Base-by-base conservation (phyloP, 331 rosid species). In the Malus hybrid region DNA sequence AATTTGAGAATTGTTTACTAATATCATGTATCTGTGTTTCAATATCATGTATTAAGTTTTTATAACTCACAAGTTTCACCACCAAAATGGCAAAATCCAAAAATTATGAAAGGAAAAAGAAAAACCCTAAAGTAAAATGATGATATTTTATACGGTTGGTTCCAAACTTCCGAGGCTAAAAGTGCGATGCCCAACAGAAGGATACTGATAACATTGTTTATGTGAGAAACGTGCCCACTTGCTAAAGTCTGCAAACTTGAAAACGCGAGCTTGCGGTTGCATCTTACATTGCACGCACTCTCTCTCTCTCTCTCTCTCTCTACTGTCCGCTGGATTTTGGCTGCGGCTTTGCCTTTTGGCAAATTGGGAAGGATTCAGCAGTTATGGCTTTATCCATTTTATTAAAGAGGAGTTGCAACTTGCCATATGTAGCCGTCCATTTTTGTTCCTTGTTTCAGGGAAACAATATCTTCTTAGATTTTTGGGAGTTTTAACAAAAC, bases 141-240 rank as follows among this genome's bases (percentile, higher is more conserved):
- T 10, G 29, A 18, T 55, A 32, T 44, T 8, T 22, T 8, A 34
- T 8, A 10, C 3, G 29, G 64, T 22, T 73, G 76, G 79, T 80
- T 76, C 80, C 76, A 72, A 59, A 57, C 67, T 72, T 59, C 86
- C 79, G 50, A 73, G 34, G 42, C 73, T 67, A 69, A 75, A 68
- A 57, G 44, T 59, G 76, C 80, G 68, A 67, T 79, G 80, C 73
- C 76, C 13, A 79, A 60, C 78, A 66, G 69, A 76, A 54, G 24
- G 15, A 32, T 3, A 56, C 24, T 1, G 67, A 36, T 60, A 67
- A 76, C 6, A 39, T 76, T 70, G 29, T 44, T 73, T 67, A 67
- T 19, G 19, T 6, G 5, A 52, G 1, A 16, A 73, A 70, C 74
- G 71, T 70, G 80, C 48, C 31, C 29, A 82, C 83, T 69, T 69